Evolutionary conservation across 2,329 filamentous ascomycete genomes (phyloP), one percentile per base, ranked within the genome.

Genomic region (Madurella fahalii): DNA sequence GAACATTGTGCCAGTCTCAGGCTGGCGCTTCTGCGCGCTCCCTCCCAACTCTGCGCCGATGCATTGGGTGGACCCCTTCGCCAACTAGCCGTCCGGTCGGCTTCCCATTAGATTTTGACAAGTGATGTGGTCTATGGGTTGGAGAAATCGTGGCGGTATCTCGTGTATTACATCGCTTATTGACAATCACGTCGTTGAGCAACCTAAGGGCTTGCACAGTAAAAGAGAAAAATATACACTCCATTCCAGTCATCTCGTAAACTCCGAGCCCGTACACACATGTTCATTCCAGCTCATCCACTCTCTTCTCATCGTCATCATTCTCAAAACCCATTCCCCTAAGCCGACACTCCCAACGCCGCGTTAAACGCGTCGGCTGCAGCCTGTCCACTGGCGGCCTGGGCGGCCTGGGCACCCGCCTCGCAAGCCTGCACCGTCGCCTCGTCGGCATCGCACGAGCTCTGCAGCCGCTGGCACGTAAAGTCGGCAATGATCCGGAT

Each of bases 361-460:
- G 65, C 63, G 64, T 72, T 72, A 54, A 74, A 73, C 9, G 70
- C 69, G 57, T 71, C 66, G 9, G 70, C 71, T 5, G 71, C 70
- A 30, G 67, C 69, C 67, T 72, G 69, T 43, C 69, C 69, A 7
- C 58, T 58, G 13, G 63, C 59, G 25, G 63, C 65, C 51, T 61
- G 53, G 0, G 70, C 70, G n/a, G 69, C 70, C 9, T 60, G 48
- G 9, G 69, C 62, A 4, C 65, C 71, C 16, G 59, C 53, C 41
- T 70, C 17, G 65, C 71, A 73, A 8, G 67, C 61, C 20, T 61
- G 53, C 17, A 73, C 67, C 1, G 69, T 63, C 13, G 61, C 69
- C 7, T 56, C 63, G 5, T 57, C 40, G 2, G 71, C 71, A 39
- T 65, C 58, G 66, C 71, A 73, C 58, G 67, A 68, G 66, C 61